Evolutionary conservation across 2,329 filamentous ascomycete species (phyloP), one percentile per base, ranked within the genome.

Genomic region (Calonectria pauciramosa): DNA sequence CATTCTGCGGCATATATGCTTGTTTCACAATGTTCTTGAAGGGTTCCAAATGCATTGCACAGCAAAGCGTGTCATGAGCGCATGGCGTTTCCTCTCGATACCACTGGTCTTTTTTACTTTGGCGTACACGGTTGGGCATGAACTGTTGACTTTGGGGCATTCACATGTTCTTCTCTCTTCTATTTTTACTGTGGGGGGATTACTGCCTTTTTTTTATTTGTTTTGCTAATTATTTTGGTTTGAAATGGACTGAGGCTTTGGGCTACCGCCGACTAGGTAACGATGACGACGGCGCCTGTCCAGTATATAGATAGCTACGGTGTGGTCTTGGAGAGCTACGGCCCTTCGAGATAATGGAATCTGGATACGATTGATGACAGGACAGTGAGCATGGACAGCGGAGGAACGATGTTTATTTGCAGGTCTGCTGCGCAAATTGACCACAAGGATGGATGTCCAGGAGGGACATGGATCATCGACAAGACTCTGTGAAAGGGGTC

Each of bases 71-170:
- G 83, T 84, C 81, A 82, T 84, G 82, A 83, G 79, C 83, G 82
- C 83, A 84, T 82, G 82, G 82, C 85, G 84, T 87, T 85, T 85
- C 81, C 79, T 84, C 84, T 86, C 83, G 86, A 87, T 87, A 87
- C 86, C 86, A 87, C 80, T 81, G 84, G 84, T 82, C 83, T 80
- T 63, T 63, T 79, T 76, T 77, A 79, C 70, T 78, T 78, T 68
- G 82, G 80, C 80, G 81, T 79, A 76, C 52, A 68, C 68, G 65
- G 79, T 68, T 75, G 77, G 77, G 76, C 78, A 81, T 81, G 78
- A 79, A 78, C 59, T 79, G 77, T 78, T 73, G 54, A 73, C 59
- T 70, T 68, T 76, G 75, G 71, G 75, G 75, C 77, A 80, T 80
- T 75, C 78, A 75, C 72, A 64, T 78, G 71, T 76, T 75, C 70